Evolutionary conservation across 2,329 filamentous ascomycete genomes (phyloP).

Genomic region (Lachnellula willkommii): DNA sequence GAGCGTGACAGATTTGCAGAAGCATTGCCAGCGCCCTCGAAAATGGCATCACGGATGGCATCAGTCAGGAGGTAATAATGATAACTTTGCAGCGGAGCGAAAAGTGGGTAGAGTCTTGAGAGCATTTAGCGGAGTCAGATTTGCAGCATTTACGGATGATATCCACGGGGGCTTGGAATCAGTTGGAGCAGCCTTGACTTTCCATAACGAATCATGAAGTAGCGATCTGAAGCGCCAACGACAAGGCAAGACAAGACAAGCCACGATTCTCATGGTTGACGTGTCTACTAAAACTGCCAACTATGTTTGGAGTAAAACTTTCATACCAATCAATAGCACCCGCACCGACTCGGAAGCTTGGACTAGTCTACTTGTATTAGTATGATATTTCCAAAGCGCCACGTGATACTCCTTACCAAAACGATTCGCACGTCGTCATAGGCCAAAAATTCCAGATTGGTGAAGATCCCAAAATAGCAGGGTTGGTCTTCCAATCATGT

Average conservation of each 20-base stretch:
- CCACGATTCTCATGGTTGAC: not conserved
- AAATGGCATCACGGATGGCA: slow-evolving; percentile 28
- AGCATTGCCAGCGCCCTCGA: slow-evolving; percentile 32
- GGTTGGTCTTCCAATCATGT: not conserved
- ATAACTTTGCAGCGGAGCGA: not conserved
- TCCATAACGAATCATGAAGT: not conserved
- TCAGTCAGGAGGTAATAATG: slow-evolving; percentile 29
- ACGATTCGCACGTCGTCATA: not conserved
- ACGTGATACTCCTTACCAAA: not conserved
- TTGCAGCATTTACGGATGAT: slow-evolving; percentile 4
- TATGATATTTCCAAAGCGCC: not conserved
- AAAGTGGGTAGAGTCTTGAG: not conserved
- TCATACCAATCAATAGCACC: too few species aligned
- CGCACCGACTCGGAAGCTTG: too few species aligned
- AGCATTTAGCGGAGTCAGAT: not conserved
- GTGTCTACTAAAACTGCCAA: not conserved
- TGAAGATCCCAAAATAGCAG: slow-evolving; percentile 3
- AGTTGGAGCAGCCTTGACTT: not conserved
- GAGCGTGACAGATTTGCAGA: slow-evolving; percentile 29
- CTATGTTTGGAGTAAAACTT: not conserved
- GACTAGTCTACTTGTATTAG: too few species aligned
- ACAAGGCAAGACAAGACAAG: not conserved
- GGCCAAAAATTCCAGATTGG: not conserved
- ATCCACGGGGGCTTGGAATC: not conserved
- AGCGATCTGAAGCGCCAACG: not conserved